Evolutionary conservation across 768 basidiomycete genomes (phyloP).

Genomic region (Serendipita sp.): DNA sequence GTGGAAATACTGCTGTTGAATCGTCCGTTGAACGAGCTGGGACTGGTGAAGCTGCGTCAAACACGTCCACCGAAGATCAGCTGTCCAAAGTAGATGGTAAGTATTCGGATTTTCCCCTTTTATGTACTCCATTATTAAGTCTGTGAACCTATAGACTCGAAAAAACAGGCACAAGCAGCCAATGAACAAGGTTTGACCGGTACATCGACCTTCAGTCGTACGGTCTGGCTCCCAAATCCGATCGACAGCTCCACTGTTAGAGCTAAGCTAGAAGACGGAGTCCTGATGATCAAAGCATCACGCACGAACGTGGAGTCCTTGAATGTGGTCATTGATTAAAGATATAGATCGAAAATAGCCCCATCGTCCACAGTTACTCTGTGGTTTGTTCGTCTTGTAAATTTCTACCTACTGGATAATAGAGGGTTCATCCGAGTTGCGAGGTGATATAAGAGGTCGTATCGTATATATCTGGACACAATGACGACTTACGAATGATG

Average conservation of each 20-base stretch:
- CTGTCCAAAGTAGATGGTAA: conserved; percentile 3
- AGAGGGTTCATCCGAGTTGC: too few species aligned
- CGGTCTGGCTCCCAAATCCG: conserved; percentile 51
- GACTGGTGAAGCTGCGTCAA: conserved; percentile 11
- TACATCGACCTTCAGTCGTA: conserved; percentile 38
- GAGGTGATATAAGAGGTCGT: too few species aligned
- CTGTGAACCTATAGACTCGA: background rate
- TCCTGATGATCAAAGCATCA: conserved; percentile 43
- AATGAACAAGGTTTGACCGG: background rate
- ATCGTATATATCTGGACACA: too few species aligned
- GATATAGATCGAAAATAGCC: too few species aligned
- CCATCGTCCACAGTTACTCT: too few species aligned
- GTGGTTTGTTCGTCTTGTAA: too few species aligned
- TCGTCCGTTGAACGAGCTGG: background rate
- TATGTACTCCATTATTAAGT: background rate
- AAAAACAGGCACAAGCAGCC: background rate
- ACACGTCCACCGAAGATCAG: background rate
- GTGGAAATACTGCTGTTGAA: conserved; percentile 11
- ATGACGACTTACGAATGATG: too few species aligned
- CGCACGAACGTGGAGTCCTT: conserved; percentile 40
- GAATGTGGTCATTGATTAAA: conserved; percentile 28
- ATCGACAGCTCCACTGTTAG: conserved; percentile 40
- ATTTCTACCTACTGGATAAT: too few species aligned
- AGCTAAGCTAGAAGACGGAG: conserved; percentile 51
- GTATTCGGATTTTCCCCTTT: background rate